phyloP scores from a whole-genome alignment of 2,329 filamentous ascomycete species.

The Talaromyces verruculosus region DNA sequence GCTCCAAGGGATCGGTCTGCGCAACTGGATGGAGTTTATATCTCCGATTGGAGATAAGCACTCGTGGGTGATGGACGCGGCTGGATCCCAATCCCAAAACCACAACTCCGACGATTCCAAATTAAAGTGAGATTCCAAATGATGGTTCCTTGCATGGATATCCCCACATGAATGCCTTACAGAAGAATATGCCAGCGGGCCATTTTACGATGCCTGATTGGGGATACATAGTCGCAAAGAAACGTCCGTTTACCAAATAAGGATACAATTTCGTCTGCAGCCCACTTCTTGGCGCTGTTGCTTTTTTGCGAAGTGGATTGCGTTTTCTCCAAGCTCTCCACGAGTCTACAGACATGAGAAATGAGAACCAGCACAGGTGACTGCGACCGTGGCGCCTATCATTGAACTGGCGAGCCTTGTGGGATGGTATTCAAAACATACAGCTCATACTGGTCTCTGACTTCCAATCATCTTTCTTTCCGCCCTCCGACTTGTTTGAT shows the following conservation, averaged over 20 bases:
- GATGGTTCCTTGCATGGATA: conserved; percentile 9
- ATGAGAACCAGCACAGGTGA: neutral
- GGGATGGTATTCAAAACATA: conserved; percentile 4
- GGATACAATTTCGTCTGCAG: neutral
- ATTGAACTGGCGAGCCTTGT: conserved; percentile 10
- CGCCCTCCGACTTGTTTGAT: conserved; percentile 22
- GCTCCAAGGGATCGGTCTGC: neutral
- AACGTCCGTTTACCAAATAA: neutral
- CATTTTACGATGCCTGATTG: neutral
- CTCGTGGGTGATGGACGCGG: neutral
- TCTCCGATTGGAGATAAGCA: neutral
- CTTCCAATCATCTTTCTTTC: conserved; percentile 17
- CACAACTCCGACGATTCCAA: neutral
- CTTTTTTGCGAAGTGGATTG: neutral
- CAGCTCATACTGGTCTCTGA: conserved; percentile 4
- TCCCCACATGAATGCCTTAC: neutral
- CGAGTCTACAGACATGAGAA: neutral
- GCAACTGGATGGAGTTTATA: neutral
- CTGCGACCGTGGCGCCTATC: neutral
- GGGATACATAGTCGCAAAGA: neutral
- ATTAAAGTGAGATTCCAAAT: neutral
- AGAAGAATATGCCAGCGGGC: neutral
- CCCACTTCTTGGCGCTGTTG: neutral
- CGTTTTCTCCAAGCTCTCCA: neutral
- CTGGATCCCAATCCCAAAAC: too few species aligned